phyloP scores from a whole-genome alignment of 768 basidiomycete genomes.

The Mycena vulgaris region DNA sequence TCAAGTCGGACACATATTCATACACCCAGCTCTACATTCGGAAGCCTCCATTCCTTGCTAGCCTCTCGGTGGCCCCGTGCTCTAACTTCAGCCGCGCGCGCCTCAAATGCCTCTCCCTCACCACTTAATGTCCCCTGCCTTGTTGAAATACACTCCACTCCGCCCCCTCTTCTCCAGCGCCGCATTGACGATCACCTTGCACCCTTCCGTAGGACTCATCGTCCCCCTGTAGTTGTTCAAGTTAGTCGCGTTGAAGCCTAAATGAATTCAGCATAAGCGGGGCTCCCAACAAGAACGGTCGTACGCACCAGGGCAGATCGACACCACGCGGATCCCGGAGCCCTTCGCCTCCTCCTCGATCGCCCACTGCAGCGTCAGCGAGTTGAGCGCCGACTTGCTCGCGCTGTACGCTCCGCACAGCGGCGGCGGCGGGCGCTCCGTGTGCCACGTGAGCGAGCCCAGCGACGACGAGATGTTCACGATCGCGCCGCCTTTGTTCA shows the following conservation, averaged over 20 bases:
- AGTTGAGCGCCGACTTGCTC: slow-evolving; percentile 28
- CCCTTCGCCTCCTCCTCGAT: too few species aligned
- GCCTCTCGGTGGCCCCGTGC: too few species aligned
- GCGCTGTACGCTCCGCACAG: slow-evolving; percentile 13
- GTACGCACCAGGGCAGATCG: slow-evolving; percentile 22
- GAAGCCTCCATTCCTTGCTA: too few species aligned
- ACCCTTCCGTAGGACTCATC: slow-evolving; percentile 12
- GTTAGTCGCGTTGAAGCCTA: slow-evolving; percentile 24
- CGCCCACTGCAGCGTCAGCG: slow-evolving; percentile 25
- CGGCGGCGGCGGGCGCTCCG: not conserved
- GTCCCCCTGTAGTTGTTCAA: slow-evolving; percentile 11
- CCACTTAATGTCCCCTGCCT: slow-evolving; percentile 12
- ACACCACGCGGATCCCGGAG: slow-evolving; percentile 23
- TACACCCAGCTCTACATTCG: too few species aligned
- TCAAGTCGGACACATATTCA: too few species aligned
- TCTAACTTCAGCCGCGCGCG: too few species aligned
- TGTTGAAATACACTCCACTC: slow-evolving; percentile 12
- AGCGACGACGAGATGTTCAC: slow-evolving; percentile 22
- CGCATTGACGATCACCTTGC: slow-evolving; percentile 19
- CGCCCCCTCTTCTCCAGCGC: slow-evolving; percentile 26
- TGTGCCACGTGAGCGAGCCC: slow-evolving; percentile 5
- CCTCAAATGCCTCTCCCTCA: too few species aligned
- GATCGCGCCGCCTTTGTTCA: too few species aligned
- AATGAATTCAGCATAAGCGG: too few species aligned
- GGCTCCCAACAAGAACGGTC: too few species aligned